A percentile compares a stretch with the other conserved stretches of the same genome.
Evolutionary conservation across 2,329 filamentous ascomycete species (phyloP).

Genomic region (Microsporum ferrugineum): DNA sequence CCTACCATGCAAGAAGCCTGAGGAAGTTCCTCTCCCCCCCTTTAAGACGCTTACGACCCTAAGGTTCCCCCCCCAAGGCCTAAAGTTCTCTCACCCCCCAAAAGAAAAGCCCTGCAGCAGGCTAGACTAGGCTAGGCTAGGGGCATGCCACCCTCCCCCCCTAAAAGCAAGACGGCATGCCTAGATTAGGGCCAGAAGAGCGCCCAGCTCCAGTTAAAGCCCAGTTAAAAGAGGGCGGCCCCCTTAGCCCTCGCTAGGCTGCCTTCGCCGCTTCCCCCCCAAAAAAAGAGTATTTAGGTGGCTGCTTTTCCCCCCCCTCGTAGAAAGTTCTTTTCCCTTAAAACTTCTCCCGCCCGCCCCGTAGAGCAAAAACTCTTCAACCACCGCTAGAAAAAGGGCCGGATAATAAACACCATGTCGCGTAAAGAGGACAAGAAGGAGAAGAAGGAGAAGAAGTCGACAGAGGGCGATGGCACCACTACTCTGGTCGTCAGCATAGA

Average conservation of each 20-base stretch:
- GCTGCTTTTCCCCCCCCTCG: too few species aligned
- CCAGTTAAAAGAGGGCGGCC: neutral
- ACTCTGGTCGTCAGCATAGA: conserved; percentile 47
- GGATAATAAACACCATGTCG: conserved; percentile 29
- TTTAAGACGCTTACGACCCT: too few species aligned
- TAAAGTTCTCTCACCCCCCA: neutral
- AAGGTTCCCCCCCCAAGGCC: neutral
- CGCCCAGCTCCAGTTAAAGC: neutral
- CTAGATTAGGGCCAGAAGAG: too few species aligned
- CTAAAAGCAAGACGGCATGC: too few species aligned
- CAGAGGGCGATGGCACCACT: conserved; percentile 19
- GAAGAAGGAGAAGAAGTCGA: conserved; percentile 16
- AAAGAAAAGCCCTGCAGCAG: neutral
- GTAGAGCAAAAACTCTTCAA: neutral
- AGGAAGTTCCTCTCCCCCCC: too few species aligned
- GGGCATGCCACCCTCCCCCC: neutral
- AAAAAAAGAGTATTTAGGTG: too few species aligned
- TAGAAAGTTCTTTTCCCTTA: too few species aligned
- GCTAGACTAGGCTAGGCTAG: neutral
- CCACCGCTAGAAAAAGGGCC: neutral
- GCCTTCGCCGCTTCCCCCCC: too few species aligned
- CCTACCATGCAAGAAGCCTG: too few species aligned
- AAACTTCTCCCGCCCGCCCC: neutral
- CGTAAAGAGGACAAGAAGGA: conserved; percentile 26
- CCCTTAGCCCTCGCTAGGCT: too few species aligned